Evolutionary conservation across 2,329 filamentous ascomycete genomes (phyloP).

Genomic region (Neoscytalidium dimidiatum): DNA sequence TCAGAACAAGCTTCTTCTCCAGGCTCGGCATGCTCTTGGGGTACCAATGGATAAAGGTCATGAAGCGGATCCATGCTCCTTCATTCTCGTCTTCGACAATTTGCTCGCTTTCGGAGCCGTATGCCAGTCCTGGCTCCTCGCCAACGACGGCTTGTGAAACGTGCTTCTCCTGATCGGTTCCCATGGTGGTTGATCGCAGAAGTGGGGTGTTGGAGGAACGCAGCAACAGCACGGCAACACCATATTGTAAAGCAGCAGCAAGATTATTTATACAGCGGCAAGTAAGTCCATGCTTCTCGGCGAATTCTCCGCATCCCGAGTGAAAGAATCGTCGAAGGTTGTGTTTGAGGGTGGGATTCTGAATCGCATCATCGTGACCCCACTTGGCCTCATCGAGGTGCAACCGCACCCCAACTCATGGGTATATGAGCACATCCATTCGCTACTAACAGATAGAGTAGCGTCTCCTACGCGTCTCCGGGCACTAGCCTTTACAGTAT

Average conservation of each 20-base stretch:
- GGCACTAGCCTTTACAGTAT: neutral
- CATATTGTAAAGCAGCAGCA: neutral
- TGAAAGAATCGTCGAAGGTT: neutral
- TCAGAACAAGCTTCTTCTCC: conserved; percentile 40
- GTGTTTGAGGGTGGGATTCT: neutral
- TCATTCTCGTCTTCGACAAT: neutral
- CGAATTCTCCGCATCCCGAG: neutral
- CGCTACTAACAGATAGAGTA: neutral
- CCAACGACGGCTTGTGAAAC: neutral
- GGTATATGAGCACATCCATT: neutral
- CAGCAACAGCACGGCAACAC: neutral
- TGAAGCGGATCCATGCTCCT: conserved; percentile 22
- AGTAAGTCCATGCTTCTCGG: neutral
- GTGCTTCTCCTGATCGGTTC: neutral
- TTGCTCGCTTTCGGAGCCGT: neutral
- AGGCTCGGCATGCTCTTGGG: conserved; percentile 31
- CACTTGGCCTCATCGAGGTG: conserved; percentile 4
- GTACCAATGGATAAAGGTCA: conserved; percentile 33
- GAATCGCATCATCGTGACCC: conserved; percentile 4
- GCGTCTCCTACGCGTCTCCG: neutral
- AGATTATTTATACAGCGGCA: neutral
- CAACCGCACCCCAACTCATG: neutral
- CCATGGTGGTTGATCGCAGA: neutral
- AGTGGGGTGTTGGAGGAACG: neutral
- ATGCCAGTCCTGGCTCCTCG: neutral